These are phyloP conservation scores for Calendula officinalis DNA, from an alignment of 129 eudicot species.

Conservation along the genomic window DNA sequence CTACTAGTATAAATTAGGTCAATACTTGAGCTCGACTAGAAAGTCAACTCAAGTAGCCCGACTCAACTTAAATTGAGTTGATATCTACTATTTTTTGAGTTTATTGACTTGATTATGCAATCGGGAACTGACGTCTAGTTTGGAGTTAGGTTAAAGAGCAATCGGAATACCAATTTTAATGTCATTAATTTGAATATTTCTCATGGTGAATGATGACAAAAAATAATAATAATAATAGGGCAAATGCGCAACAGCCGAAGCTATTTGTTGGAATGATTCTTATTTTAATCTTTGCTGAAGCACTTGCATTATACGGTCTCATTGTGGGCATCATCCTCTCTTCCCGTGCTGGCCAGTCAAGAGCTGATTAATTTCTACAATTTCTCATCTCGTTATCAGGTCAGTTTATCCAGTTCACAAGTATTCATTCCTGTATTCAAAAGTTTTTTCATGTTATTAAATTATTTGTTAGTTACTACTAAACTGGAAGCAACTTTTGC, in stretches of 20 bases:
- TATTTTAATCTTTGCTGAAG: conserved; percentile 44
- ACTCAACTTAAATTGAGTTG: too few relatives aligned
- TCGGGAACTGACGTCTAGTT: too few relatives aligned
- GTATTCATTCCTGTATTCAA: not conserved
- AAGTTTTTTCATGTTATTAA: not conserved
- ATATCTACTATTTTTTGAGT: too few relatives aligned
- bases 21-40: too few relatives aligned
- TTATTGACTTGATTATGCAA: too few relatives aligned
- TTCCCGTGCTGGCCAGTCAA: conserved; percentile 53
- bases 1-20: too few relatives aligned
- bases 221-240: conserved; percentile 12
- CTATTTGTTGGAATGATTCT: conserved; percentile 52
- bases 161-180: too few relatives aligned
- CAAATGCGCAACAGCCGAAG: conserved; percentile 50
- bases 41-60: too few relatives aligned
- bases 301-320: conserved; percentile 47
- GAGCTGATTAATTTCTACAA: conserved; percentile 34
- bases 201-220: too few relatives aligned
- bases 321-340: conserved; percentile 53
- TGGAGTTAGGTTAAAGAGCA: too few relatives aligned
- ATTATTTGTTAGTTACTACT: conserved; percentile 12
- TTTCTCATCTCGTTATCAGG: not conserved
- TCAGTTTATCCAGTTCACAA: conserved; percentile 14
- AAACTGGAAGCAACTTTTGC: conserved; percentile 22
- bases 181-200: too few relatives aligned